Evolutionary conservation across 2,329 filamentous ascomycete species (phyloP), one percentile per base, ranked within the genome.

Genomic region (Cladosporium austrohemisphaericum): DNA sequence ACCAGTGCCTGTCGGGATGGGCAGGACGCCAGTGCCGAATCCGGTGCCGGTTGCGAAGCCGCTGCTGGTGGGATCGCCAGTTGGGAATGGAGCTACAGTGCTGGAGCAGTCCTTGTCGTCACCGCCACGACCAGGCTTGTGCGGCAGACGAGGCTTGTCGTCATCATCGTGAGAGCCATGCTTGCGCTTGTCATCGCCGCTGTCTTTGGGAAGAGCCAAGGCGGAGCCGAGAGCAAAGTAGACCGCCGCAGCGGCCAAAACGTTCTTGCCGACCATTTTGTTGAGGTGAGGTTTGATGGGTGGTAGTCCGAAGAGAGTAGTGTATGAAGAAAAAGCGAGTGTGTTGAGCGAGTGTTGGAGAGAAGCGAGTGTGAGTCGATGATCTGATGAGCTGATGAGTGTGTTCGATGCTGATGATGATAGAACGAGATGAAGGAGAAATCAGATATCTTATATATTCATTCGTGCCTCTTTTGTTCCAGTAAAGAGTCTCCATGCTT

Each of bases 51-150:
- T 46, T 5, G 29, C 28, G 23, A 20, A 45, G 3, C 22, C 41
- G 10, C 31, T 25, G 20, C 13, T 13, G 6, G 32, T 29, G 10
- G 43, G 23, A 29, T 36, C 43, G 6, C 43, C 43, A 29, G 43
- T 46, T 3, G 43, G 43, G 31, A 28, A 46, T 9, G 43, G 43
- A 11, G 23, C 37, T 10, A 20, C 33, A 2, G 22, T 37, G 31
- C 20, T 46, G 22, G 43, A 46, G 32, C 43, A 46, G 23, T 46
- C 43, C 32, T 46, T 46, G 31, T 46, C 43, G 6, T 36, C 31
- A 9, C 19, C 9, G 29, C 29, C 29, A n/a, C 23, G 14, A 7
- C 31, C 41, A 7, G n/a, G 29, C 13, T 32, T 45, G 41, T 36
- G 31, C 2, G 43, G 43, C 10, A 46, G 43, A 35, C 43, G 31